Conservation (phyloP, 148 eudicot species). For the Amaranthus cruentus region DNA sequence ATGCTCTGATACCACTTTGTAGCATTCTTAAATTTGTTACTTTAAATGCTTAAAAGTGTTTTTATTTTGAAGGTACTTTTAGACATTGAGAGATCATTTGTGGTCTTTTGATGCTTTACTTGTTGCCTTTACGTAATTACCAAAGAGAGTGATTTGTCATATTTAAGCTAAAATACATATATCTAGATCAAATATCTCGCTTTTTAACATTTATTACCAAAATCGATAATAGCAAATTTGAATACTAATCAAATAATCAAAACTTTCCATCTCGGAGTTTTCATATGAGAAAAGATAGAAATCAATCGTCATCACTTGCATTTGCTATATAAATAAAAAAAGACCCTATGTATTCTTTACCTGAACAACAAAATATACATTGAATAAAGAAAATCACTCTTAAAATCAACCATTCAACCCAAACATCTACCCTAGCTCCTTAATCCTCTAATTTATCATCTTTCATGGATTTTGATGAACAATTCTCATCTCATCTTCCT, state of each 20-base stretch:
- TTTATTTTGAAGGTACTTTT: too few species aligned
- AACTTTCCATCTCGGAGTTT: background rate
- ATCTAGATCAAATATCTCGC: constrained; percentile 2
- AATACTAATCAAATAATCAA: background rate
- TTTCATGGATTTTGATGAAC: constrained; percentile 42
- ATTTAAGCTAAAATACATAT: constrained; percentile 7
- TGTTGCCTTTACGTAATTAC: background rate
- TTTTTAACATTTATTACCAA: constrained; percentile 9
- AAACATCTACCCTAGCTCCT: constrained; percentile 12
- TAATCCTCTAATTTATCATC: constrained; percentile 2
- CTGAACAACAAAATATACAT: constrained; percentile 1
- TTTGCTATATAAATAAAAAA: constrained; percentile 1
- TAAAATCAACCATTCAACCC: background rate
- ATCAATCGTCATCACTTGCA: constrained; percentile 20
- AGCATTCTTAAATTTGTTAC: too few species aligned
- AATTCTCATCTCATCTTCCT: constrained; percentile 17
- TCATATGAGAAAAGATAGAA: background rate
- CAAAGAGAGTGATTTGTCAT: constrained; percentile 15
- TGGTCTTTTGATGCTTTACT: too few species aligned
- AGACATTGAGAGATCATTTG: too few species aligned
- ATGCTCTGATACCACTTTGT: too few species aligned
- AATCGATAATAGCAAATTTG: background rate
- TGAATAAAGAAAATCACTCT: constrained; percentile 7
- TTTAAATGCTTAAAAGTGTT: too few species aligned
- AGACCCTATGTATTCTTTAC: constrained; percentile 11